Conservation (phyloP, 306 rosid species). For the Gastrolobium bilobum region DNA sequence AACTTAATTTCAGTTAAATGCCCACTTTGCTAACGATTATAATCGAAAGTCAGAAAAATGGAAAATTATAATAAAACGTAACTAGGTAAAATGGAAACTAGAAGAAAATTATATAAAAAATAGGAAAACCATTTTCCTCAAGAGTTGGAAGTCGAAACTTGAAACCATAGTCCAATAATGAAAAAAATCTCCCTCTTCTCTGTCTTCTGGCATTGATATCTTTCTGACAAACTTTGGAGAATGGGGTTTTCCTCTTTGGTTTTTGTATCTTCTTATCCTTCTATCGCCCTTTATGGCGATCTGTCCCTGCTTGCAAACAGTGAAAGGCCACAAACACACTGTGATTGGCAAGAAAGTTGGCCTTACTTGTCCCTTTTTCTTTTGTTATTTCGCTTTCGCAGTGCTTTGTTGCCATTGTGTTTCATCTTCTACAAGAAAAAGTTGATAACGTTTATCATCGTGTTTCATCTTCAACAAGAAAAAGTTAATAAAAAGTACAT, state of each 20-base stretch:
- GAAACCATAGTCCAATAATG: background rate
- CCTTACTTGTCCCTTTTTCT: conserved; percentile 10
- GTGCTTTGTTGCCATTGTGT: background rate
- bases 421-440: background rate
- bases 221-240: background rate
- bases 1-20: background rate
- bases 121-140: background rate
- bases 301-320: background rate
- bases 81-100: background rate
- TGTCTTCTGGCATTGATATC: background rate
- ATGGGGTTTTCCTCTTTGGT: background rate
- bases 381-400: conserved; percentile 20
- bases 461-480: too few species aligned
- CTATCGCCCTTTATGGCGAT: background rate
- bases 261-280: conserved; percentile 17
- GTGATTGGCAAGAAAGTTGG: background rate
- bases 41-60: background rate
- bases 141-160: background rate
- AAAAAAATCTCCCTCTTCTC: background rate
- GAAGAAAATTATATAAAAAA: background rate
- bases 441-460: too few species aligned
- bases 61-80: background rate
- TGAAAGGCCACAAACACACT: conserved; percentile 19
- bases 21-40: background rate
- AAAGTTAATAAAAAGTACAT: too few species aligned